Conservation (phyloP, 441 rosid species). For the Jatropha podagrica region DNA sequence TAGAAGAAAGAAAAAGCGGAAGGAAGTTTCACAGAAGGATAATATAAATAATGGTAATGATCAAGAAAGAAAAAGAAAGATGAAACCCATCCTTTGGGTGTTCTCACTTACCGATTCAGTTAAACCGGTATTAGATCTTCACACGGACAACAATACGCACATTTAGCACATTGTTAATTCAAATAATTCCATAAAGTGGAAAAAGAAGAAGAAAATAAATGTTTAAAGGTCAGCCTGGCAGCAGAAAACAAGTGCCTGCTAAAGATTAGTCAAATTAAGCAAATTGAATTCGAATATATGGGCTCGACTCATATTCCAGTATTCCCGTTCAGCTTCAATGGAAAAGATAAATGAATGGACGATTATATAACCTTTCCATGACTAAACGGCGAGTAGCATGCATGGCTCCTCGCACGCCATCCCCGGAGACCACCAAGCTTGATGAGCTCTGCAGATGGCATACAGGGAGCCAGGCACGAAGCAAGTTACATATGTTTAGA, state of each 20-base stretch:
- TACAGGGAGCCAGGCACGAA: slow-evolving; percentile 58
- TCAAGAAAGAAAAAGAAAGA: neutral
- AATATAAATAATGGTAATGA: neutral
- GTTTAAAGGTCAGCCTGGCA: neutral
- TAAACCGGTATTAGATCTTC: neutral
- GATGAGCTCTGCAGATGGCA: slow-evolving; percentile 49
- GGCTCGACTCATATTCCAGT: neutral
- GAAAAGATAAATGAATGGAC: no score
- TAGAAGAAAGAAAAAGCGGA: neutral
- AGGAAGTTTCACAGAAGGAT: neutral
- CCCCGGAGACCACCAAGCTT: slow-evolving; percentile 33
- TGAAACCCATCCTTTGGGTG: neutral
- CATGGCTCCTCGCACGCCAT: slow-evolving; percentile 59
- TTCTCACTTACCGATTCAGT: neutral
- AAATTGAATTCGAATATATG: neutral
- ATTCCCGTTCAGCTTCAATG: no score
- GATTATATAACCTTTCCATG: neutral
- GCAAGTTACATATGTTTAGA: neutral
- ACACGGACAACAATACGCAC: neutral
- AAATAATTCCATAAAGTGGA: neutral
- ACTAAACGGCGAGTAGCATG: slow-evolving; percentile 25
- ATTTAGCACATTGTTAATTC: neutral
- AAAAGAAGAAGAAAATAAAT: neutral
- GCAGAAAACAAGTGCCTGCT: neutral
- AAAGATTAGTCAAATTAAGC: neutral